Conservation (phyloP, 257 asterid genomes). For the Plantago major region DNA sequence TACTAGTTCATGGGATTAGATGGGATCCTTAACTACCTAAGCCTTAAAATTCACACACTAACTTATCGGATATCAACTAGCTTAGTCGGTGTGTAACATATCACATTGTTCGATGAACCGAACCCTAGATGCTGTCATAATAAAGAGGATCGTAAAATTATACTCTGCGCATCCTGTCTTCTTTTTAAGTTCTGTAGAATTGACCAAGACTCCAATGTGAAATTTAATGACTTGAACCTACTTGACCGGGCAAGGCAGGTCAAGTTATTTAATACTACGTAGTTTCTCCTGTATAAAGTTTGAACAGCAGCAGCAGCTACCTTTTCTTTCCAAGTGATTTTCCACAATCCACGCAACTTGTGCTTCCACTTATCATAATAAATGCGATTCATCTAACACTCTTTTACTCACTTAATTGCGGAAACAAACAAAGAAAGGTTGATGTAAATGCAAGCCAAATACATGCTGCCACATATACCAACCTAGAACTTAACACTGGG, state of each 20-base stretch:
- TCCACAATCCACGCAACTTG: conserved; percentile 38
- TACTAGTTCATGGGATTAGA: no score
- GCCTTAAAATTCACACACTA: no score
- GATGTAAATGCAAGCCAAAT: conserved; percentile 1
- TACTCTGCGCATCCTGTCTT: no score
- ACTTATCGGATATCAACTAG: no score
- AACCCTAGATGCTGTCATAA: no score
- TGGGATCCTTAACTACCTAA: no score
- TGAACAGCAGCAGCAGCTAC: conserved; percentile 7
- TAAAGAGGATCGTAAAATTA: no score
- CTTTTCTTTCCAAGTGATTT: conserved; percentile 18
- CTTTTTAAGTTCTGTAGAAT: no score
- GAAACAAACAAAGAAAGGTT: neutral
- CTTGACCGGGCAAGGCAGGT: conserved; percentile 20
- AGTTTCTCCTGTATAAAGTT: conserved; percentile 5
- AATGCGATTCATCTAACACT: neutral
- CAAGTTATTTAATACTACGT: neutral
- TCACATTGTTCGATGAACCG: no score
- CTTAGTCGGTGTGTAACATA: no score
- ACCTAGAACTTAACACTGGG: conserved; percentile 16
- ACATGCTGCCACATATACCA: conserved; percentile 26
- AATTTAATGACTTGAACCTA: conserved; percentile 35
- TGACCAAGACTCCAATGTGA: conserved; percentile 15
- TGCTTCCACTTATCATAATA: neutral
- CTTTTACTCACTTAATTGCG: conserved; percentile 14